Percentiles rank a stretch among this genome's conserved stretches.
phyloP scores from a whole-genome alignment of 345 rosid genomes.

The Theobroma cacao region DNA sequence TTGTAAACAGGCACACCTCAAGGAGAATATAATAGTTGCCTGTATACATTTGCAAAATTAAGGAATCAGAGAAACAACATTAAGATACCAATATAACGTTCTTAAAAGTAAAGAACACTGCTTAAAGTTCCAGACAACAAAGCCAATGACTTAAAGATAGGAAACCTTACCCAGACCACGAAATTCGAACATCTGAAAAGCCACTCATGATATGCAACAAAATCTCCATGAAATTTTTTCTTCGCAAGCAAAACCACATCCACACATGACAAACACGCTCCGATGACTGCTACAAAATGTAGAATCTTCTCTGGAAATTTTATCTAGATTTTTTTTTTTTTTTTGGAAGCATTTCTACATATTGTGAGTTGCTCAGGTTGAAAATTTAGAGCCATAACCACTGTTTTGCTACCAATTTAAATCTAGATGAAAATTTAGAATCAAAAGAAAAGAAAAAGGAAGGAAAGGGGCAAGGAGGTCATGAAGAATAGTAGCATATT shows the following conservation, averaged over 20 bases:
- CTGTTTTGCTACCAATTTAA: neutral
- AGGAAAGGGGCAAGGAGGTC: neutral
- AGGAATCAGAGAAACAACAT: conserved; percentile 12
- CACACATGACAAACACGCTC: conserved; percentile 61
- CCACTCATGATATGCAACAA: conserved; percentile 43
- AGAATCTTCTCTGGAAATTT: conserved; percentile 45
- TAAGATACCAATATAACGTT: neutral
- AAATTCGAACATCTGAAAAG: conserved; percentile 51
- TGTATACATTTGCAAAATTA: conserved; percentile 29
- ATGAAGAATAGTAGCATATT: neutral
- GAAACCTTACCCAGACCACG: conserved; percentile 64
- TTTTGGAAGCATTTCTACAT: conserved; percentile 6
- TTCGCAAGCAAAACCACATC: conserved; percentile 45
- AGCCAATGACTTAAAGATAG: neutral
- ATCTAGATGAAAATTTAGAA: neutral
- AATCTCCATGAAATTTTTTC: conserved; percentile 38
- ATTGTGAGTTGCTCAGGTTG: neutral
- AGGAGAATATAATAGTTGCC: conserved; percentile 43
- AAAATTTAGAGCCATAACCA: neutral
- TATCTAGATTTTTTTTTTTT: conserved; percentile 31
- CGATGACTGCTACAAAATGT: conserved; percentile 49
- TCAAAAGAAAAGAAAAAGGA: neutral
- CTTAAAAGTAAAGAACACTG: neutral
- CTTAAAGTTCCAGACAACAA: neutral
- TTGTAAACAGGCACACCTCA: conserved; percentile 33